These are phyloP conservation scores for Stentor roeselii DNA, from an alignment of 73 alveolate genomes.

Conservation along the genomic window DNA sequence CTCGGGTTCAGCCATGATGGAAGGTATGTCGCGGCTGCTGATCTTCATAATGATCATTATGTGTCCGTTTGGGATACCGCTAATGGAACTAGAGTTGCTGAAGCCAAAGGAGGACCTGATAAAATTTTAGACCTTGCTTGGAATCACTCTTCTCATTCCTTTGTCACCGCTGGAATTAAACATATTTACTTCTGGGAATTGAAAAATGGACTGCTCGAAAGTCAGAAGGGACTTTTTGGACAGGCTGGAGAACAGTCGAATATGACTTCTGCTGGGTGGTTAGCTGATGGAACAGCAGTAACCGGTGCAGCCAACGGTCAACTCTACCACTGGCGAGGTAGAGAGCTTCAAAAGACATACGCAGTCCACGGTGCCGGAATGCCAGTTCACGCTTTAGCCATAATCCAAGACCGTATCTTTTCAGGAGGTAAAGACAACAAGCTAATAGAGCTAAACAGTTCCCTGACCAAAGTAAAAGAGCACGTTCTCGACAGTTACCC, in stretches of 20 bases:
- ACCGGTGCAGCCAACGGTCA: conserved; percentile 75
- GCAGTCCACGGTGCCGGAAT: conserved; percentile 49
- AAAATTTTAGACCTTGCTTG: conserved; percentile 83
- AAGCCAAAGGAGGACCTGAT: conserved; percentile 88
- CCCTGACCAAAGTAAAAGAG: conserved; percentile 33
- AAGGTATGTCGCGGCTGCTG: conserved; percentile 79
- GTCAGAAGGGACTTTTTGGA: conserved; percentile 82
- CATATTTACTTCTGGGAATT: conserved; percentile 80
- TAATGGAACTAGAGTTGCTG: conserved; percentile 63
- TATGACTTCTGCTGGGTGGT: conserved; percentile 67
- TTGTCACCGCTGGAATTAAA: conserved; percentile 83
- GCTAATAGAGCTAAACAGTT: conserved; percentile 33
- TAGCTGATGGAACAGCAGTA: conserved; percentile 71
- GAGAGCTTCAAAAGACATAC: conserved; percentile 38
- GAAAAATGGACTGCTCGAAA: conserved; percentile 49
- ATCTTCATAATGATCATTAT: conserved; percentile 90
- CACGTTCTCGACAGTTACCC: conserved; percentile 42
- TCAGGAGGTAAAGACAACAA: conserved; percentile 73
- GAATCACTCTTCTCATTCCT: conserved; percentile 56
- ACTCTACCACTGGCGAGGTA: conserved; percentile 62
- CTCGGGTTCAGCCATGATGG: conserved; percentile 83
- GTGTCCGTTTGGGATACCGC: conserved; percentile 76
- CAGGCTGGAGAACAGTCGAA: conserved; percentile 51
- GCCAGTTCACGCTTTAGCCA: conserved; percentile 52
- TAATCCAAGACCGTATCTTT: conserved; percentile 42